Evolutionary conservation across 1,284 basidiomycete genomes (phyloP), one percentile per base, ranked within the genome.

Genomic region (Kwoniella shivajii): DNA sequence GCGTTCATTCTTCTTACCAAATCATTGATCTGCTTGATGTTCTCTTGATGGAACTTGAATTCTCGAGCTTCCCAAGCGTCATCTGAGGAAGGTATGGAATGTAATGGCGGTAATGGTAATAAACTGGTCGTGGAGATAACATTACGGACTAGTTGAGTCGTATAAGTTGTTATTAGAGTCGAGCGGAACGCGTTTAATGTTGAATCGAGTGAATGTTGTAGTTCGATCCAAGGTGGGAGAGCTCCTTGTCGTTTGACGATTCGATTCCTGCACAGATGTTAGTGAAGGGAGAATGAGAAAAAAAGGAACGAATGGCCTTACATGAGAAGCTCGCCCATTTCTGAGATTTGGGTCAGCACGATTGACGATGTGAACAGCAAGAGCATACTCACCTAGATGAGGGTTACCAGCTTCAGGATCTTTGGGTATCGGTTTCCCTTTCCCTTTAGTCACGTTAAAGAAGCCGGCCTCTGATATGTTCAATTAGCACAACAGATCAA

Each of bases 171-270:
- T 3, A 75, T 60, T 1, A 93, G 77, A 4, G 86, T 80, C 22
- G 81, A 78, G 2, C 90, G 84, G 75, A 92, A 92, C 0, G 83
- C 78, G 2, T 65, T 67, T 4, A 88, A 72, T 0, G 87, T 82
- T 1, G 74, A 72, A 52, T 88, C 85, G 31, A 88, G 75, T 56
- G 84, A 83, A 57, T 81, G 80, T 75, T 93, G 92, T 31, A 92
- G 69, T 74, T 94, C 91, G 3, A 95, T 87, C 90, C 90, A 95
- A 2, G 90, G 88, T n/a, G 92, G 92, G 0, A 86, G 84, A 2
- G 88, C 89, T 14, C 89, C 90, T 67, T 92, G 89, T 36, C 86
- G 80, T 67, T 91, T 88, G 18, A 95, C 84, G 56, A 94, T 92
- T 13, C 91, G 84, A 69, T 94, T 94, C 88, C 66, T 73, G 59